Base-by-base conservation (phyloP, 1,284 basidiomycete species). In the Trametes polyzona region DNA sequence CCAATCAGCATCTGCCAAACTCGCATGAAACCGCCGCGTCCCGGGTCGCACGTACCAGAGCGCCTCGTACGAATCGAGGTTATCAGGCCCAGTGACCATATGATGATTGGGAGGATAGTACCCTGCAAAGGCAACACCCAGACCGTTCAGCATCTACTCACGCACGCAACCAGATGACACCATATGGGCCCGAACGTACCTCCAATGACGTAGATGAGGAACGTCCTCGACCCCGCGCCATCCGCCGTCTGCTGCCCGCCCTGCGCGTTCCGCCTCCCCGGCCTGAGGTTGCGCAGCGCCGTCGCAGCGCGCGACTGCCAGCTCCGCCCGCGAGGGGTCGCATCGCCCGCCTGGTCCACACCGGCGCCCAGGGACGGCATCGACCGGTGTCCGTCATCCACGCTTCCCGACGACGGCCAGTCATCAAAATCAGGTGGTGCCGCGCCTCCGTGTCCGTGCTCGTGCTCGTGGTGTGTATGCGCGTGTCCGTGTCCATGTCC, bases 71-170 rank as follows among this genome's bases (percentile, higher is more conserved):
- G 87, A 92, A 66, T 84, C 88, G 64, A 93, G 74, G 29, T 86
- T 83, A 59, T 87, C 84, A 0, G 87, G 87, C 26, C 90, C 89
- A 5, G 87, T 87, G 43, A 95, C 84, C 57, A 96, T 86, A 48
- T 85, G 89, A 69, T 95, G 93, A 60, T 91, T 86, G 21, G 89
- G 88, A 1, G 93, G 91, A 69, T 95, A 96, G 68, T 94, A 93
- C 17, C 92, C 93, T 84, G 64, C 9, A 35, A 5, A 23, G 16
- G 37, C 17, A 4, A 42, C 30, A n/a, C 10, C 24, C 2, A 42
- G 3, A 47, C 2, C 14, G 21, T 26, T 14, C 29, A 35, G 2
- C 32, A 21, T 11, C 27, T 21, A 9, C 39, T 14, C 27, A 8
- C 27, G 16, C 23, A 35, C 39, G 17, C 33, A 37, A 35, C 10